Evolutionary conservation across 306 rosid species (phyloP), one percentile per base, ranked within the genome.

Genomic region (Quercus bicolor): DNA sequence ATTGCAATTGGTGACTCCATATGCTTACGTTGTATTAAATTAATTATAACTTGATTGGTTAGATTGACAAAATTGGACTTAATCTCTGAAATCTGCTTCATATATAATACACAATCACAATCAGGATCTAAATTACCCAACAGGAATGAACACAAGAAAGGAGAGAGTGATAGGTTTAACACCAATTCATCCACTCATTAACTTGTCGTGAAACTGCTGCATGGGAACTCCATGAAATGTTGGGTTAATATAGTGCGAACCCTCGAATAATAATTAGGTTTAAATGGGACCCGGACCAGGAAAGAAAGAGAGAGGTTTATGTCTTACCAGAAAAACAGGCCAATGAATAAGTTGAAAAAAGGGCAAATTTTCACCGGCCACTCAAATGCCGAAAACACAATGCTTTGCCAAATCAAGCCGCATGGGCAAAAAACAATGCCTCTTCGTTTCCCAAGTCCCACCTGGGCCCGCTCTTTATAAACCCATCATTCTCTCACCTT

Each of bases 321-420:
- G 82, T 43, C 78, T 66, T 73, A 69, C 68, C 73, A 45, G 77
- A 74, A 73, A 73, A 80, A 77, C 74, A 29, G 45, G 75, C 85
- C 84, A 78, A 60, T 75, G 75, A 72, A 70, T 80, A 80, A 74
- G 83, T 78, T 80, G 85, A 83, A 83, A 78, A 86, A 72, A 64
- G 83, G 56, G 45, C 45, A 40, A 40, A 40, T 54, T 86, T 77
- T 83, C 78, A 86, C 84, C 84, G 76, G 86, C 89, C 86, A 66
- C 76, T 68, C 77, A 45, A 82, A 48, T 56, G 37, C 43, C 71
- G 28, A 70, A 33, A 66, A 59, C 48, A 40, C 78, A 75, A 70
- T 45, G 70, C 76, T 74, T 34, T 26, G 79, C 79, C 61, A 28
- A 64, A 77, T 26, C 23, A 51, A 16, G 60, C 77, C 60, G 59